Conservation (phyloP, 139 green algal genomes). For the Closterium sp. region DNA sequence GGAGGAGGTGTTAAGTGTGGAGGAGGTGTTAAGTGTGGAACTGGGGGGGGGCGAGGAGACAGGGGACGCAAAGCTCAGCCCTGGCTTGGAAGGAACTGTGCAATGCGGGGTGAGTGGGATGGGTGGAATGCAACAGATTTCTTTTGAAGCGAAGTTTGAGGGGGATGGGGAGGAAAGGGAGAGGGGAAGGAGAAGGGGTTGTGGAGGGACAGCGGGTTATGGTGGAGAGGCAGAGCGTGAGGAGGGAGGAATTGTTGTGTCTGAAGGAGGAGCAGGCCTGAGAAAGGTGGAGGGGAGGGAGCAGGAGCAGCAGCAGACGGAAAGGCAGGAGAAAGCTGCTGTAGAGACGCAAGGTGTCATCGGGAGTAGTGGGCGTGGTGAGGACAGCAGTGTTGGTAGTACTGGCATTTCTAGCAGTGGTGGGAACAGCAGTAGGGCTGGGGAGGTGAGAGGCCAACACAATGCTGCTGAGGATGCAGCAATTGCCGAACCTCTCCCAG, state of each 20-base stretch:
- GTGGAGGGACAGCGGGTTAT: neutral
- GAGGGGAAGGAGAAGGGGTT: neutral
- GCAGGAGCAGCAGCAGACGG: neutral
- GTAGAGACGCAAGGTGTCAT: neutral
- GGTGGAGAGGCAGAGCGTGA: neutral
- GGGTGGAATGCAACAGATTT: neutral
- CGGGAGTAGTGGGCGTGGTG: neutral
- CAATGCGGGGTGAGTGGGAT: neutral
- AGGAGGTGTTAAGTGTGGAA: neutral
- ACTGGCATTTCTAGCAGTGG: neutral
- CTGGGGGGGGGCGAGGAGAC: too few species aligned
- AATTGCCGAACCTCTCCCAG: too few species aligned
- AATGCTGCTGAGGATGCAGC: too few species aligned
- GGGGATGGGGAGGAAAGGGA: neutral
- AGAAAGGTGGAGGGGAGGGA: neutral
- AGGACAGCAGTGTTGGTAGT: neutral
- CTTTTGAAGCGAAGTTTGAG: neutral
- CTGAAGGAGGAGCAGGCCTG: neutral
- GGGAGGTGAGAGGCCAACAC: too few species aligned
- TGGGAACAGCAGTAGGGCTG: neutral
- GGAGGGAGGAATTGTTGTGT: neutral
- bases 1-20: too few species aligned
- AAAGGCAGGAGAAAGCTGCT: neutral
- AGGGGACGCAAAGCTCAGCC: neutral
- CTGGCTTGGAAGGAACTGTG: neutral